Conservation (phyloP, 257 asterid genomes). For the Petunia secreta region DNA sequence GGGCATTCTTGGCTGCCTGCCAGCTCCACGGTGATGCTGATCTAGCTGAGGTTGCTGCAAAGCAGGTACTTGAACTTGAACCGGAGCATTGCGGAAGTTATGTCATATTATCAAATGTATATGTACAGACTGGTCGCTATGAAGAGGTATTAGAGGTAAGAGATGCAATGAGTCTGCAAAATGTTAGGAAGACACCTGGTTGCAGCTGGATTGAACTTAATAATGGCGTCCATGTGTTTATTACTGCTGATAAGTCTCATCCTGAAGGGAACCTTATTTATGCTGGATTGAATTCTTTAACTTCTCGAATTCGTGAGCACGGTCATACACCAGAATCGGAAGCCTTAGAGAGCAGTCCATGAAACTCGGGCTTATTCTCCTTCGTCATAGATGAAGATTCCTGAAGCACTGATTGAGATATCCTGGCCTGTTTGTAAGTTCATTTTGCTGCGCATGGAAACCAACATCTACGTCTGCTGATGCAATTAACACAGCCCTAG, state of each 20-base stretch:
- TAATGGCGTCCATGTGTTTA: constrained; percentile 64
- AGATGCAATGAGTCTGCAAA: constrained; percentile 65
- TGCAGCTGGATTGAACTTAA: constrained; percentile 88
- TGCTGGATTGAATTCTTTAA: constrained; percentile 58
- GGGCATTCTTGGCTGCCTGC: constrained; percentile 78
- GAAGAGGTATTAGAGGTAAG: constrained; percentile 74
- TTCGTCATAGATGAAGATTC: neutral
- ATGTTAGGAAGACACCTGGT: constrained; percentile 85
- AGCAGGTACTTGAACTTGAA: constrained; percentile 58
- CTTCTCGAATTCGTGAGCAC: constrained; percentile 54
- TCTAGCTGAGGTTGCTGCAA: constrained; percentile 63
- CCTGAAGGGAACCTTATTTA: constrained; percentile 53
- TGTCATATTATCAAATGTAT: constrained; percentile 72
- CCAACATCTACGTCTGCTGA: neutral
- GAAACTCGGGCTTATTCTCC: constrained; percentile 12
- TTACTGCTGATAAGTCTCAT: constrained; percentile 58
- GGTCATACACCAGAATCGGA: constrained; percentile 38
- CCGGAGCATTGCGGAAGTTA: constrained; percentile 81
- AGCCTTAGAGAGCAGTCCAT: constrained; percentile 44
- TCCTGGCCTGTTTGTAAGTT: neutral
- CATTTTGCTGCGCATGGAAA: neutral
- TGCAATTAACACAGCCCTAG: neutral
- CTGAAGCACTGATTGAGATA: constrained; percentile 11
- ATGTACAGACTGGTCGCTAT: constrained; percentile 75
- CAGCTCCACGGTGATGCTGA: constrained; percentile 67